Percentiles rank a stretch among this genome's conserved stretches.
Conservation (phyloP, 495 filamentous ascomycete genomes). For the Aspergillus panamensis region DNA sequence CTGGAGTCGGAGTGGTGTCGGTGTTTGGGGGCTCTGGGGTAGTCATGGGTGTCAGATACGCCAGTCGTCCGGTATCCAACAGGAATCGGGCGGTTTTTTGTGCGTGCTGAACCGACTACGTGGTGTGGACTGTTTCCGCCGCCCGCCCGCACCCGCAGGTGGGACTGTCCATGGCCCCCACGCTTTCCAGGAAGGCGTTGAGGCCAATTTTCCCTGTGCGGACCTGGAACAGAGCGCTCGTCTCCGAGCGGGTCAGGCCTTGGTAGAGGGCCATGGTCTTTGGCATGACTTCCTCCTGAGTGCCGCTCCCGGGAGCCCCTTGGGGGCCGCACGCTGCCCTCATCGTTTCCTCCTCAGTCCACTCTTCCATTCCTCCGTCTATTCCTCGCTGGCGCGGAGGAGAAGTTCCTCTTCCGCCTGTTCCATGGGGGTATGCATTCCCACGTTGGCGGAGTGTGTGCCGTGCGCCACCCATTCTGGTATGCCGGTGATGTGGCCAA, state of each 20-base stretch:
- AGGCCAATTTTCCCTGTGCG: not conserved
- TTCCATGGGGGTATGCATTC: not conserved
- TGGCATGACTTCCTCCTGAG: not conserved
- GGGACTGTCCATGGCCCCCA: too few relatives aligned
- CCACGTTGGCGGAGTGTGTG: not conserved
- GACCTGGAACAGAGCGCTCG: not conserved
- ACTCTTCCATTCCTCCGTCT: too few relatives aligned
- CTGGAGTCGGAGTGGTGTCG: too few relatives aligned
- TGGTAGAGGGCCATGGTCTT: not conserved
- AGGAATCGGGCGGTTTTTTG: not conserved
- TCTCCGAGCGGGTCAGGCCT: not conserved
- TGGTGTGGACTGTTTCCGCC: too few relatives aligned
- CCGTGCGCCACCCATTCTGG: not conserved
- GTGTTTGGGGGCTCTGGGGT: too few relatives aligned
- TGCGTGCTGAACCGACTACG: not conserved
- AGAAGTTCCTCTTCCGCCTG: not conserved
- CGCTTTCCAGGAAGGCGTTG: not conserved
- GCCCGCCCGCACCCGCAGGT: too few relatives aligned
- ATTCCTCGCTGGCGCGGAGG: not conserved
- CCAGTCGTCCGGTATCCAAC: not conserved
- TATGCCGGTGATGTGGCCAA: not conserved
- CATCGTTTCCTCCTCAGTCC: too few relatives aligned
- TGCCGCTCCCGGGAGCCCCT: not conserved
- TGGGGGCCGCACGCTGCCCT: too few relatives aligned
- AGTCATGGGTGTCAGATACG: not conserved